Conservation (phyloP, 352 stramenopile species). For the Globisporangium spiculum region DNA sequence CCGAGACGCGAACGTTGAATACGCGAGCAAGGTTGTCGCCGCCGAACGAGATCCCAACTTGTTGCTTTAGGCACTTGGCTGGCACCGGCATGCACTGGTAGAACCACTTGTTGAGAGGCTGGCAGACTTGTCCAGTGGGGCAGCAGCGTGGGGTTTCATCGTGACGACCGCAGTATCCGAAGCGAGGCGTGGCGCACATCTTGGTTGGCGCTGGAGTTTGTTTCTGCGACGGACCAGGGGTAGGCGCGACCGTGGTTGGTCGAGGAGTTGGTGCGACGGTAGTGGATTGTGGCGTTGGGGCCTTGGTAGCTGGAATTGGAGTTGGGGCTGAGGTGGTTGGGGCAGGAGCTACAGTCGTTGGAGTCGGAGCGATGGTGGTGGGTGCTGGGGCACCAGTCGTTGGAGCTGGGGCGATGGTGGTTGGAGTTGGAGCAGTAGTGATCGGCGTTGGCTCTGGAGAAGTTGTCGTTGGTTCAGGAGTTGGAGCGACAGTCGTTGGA, state of each 20-base stretch:
- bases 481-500: neutral
- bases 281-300: neutral
- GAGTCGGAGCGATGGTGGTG: neutral
- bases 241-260: neutral
- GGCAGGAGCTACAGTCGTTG: neutral
- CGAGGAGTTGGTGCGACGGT: neutral
- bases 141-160: conserved; percentile 3
- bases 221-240: neutral
- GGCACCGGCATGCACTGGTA: conserved; percentile 5
- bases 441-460: too few species aligned
- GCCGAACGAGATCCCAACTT: conserved; percentile 5
- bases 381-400: neutral
- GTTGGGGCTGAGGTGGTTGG: neutral
- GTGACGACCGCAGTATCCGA: conserved; percentile 13
- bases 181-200: conserved; percentile 12
- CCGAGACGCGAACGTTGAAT: conserved; percentile 9
- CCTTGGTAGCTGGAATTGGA: neutral
- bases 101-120: conserved; percentile 14
- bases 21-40: conserved; percentile 7
- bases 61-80: conserved; percentile 8
- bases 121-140: conserved; percentile 4
- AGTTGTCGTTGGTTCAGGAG: too few species aligned
- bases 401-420: neutral
- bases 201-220: conserved; percentile 1
- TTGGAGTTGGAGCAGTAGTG: neutral